Evolutionary conservation across 2,329 filamentous ascomycete genomes (phyloP).

Genomic region (Trichoderma cornu-damae): DNA sequence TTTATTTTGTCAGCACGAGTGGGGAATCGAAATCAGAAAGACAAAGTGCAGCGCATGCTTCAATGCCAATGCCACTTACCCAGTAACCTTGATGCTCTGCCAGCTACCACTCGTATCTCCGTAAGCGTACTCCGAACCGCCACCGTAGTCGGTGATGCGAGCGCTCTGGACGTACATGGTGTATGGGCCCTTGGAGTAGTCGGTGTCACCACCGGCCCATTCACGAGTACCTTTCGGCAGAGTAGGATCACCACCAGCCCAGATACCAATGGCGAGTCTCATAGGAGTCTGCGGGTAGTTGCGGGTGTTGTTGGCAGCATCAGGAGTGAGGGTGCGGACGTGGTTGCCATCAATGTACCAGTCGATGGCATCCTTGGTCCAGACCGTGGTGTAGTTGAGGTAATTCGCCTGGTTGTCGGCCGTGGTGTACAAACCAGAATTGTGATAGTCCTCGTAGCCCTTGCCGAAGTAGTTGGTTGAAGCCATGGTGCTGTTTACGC

Average conservation of each 20-base stretch:
- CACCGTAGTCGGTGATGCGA: slow-evolving; percentile 52
- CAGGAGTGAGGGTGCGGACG: slow-evolving; percentile 58
- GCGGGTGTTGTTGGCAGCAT: slow-evolving; percentile 55
- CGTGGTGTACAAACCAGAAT: slow-evolving; percentile 55
- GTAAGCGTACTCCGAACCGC: slow-evolving; percentile 61
- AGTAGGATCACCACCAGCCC: slow-evolving; percentile 56
- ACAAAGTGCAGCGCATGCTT: no score
- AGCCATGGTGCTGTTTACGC: slow-evolving; percentile 56
- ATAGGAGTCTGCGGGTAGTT: slow-evolving; percentile 74
- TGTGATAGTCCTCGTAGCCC: slow-evolving; percentile 58
- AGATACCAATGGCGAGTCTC: slow-evolving; percentile 63
- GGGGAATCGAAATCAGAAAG: not conserved
- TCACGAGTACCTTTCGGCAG: slow-evolving; percentile 54
- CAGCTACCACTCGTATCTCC: slow-evolving; percentile 56
- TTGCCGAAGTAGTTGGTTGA: slow-evolving; percentile 79
- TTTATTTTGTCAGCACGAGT: slow-evolving; percentile 21
- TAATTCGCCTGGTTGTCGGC: slow-evolving; percentile 53
- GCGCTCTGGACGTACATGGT: slow-evolving; percentile 67
- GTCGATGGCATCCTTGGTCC: slow-evolving; percentile 61
- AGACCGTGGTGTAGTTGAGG: slow-evolving; percentile 73
- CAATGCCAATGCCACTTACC: slow-evolving; percentile 38
- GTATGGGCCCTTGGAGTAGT: slow-evolving; percentile 62
- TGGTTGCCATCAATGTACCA: slow-evolving; percentile 66
- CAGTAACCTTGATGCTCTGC: slow-evolving; percentile 56
- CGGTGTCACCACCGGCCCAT: slow-evolving; percentile 65